Base-by-base conservation (phyloP, 495 filamentous ascomycete genomes). In the Elasticomyces elasticus region DNA sequence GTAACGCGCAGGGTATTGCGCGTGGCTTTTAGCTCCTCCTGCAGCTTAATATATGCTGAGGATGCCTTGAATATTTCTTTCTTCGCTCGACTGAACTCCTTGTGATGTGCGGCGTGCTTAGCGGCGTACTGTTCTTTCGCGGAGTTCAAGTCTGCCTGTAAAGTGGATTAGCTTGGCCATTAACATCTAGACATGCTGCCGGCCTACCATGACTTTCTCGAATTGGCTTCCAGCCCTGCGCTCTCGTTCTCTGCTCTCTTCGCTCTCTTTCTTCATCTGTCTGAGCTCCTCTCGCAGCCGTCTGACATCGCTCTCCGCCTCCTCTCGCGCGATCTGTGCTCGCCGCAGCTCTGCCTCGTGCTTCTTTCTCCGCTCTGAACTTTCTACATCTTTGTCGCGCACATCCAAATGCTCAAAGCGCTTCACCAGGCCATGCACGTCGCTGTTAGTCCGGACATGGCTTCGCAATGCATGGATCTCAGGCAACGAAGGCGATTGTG, bases 31-130 rank as follows among this genome's bases (percentile, higher is more conserved):
- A 91, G 69, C 61, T 95, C 87, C 56, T 94, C 87, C 64, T 94
- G 88, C 12, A 82, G 60, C 62, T 94, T 88, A 20, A 92, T 83
- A 13, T 87, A 63, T 1, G 73, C 70, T 13, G 86, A 89, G 12
- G 87, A 86, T 3, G 84, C 79, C 46, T 87, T 91, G 72, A 88
- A 94, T 0, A 83, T 82, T 61, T 92, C 87, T 67, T 91, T 94
- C 27, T 85, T 74, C n/a, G 83, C 79, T 44, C 84, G 80, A 42
- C 85, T 73, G 31, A 91, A 81, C 64, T 94, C 88, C 62, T 92
- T 94, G 67, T 94, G 87, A 72, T 85, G 91, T 24, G 89, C 68
- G 22, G 79, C 64, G 64, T 84, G 75, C 51, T 86, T 82, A 63
- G 88, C 82, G 15, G 76, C 78, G 59, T 87, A 78, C 13, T 82